Conservation (phyloP, 202 grass and related monocot genomes). For the Schoenoplectus tabernaemontani region DNA sequence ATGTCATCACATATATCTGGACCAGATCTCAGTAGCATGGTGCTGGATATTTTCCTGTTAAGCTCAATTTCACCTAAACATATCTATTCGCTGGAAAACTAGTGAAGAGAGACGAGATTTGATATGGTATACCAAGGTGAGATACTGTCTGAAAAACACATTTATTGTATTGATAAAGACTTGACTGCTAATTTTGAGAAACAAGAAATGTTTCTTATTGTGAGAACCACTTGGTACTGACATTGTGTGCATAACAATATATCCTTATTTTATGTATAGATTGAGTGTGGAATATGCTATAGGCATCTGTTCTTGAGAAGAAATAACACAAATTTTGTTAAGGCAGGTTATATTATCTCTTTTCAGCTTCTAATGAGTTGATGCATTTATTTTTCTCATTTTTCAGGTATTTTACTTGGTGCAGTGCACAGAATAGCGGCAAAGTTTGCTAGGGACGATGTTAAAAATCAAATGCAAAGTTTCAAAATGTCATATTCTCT, state of each 20-base stretch:
- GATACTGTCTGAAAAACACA: background rate
- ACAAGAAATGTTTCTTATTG: background rate
- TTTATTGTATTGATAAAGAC: background rate
- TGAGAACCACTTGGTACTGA: background rate
- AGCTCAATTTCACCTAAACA: background rate
- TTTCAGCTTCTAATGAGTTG: no score
- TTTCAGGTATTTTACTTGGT: no score
- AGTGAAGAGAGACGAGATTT: background rate
- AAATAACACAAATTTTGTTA: no score
- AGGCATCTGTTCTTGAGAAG: constrained; percentile 57
- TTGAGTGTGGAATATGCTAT: constrained; percentile 63
- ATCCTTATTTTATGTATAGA: constrained; percentile 44
- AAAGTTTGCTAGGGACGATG: no score
- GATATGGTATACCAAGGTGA: background rate
- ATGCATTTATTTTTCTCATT: no score
- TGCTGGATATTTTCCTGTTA: background rate
- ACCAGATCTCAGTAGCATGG: background rate
- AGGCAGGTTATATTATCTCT: no score
- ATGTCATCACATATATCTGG: background rate
- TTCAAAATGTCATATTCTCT: no score
- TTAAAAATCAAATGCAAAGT: no score
- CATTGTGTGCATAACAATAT: background rate
- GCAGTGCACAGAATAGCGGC: no score
- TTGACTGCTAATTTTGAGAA: background rate
- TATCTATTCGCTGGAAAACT: no score